Conservation (phyloP, 78 protist species). For the Chrysochromulina tobinii region DNA sequence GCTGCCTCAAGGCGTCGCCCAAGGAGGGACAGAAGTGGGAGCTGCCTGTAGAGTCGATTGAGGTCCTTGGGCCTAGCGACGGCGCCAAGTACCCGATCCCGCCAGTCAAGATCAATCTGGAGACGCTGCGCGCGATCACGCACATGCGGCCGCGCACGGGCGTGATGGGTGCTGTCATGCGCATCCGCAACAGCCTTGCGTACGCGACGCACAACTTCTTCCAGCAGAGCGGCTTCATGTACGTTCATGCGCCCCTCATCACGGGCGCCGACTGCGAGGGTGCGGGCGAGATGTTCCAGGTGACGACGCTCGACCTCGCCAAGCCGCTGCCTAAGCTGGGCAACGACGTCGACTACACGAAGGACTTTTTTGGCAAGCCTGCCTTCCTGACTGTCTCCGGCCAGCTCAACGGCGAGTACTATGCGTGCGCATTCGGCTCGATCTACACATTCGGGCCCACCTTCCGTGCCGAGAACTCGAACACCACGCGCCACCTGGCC, state of each 20-base stretch:
- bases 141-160: slow-evolving; percentile 80
- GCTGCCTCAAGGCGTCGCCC: not conserved
- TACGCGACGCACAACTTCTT: slow-evolving; percentile 58
- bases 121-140: slow-evolving; percentile 77
- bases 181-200: slow-evolving; percentile 49
- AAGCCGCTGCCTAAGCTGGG: not conserved
- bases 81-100: slow-evolving; percentile 71
- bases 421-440: slow-evolving; percentile 49
- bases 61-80: slow-evolving; percentile 28
- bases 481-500: slow-evolving; percentile 79
- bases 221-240: slow-evolving; percentile 29
- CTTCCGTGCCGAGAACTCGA: slow-evolving; percentile 46
- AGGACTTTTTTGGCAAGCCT: slow-evolving; percentile 46
- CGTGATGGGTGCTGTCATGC: slow-evolving; percentile 49
- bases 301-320: slow-evolving; percentile 29
- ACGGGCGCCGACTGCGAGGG: slow-evolving; percentile 90
- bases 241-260: slow-evolving; percentile 82
- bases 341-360: not conserved
- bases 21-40: not conserved
- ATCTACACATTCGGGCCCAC: slow-evolving; percentile 76
- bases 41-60: not conserved
- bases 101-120: slow-evolving; percentile 75
- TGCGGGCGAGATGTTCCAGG: slow-evolving; percentile 86
- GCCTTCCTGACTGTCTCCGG: slow-evolving; percentile 84
- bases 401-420: slow-evolving; percentile 63